Evolutionary conservation across 768 basidiomycete genomes (phyloP).

Genomic region (Tylopilus plumbeoviolaceoides): DNA sequence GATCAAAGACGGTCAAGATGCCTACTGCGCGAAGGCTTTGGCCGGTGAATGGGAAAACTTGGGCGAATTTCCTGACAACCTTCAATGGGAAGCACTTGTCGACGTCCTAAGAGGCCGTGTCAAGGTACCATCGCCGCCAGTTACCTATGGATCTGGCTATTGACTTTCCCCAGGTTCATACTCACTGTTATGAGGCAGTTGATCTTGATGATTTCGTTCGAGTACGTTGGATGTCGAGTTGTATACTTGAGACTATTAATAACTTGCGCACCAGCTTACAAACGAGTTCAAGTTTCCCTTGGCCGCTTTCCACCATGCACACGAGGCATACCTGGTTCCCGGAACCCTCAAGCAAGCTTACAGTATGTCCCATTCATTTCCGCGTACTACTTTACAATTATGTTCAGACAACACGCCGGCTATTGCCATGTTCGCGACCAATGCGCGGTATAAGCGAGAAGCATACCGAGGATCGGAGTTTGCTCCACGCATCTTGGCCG

Average conservation of each 20-base stretch:
- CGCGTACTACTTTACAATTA: neutral
- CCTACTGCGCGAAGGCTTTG: slow-evolving; percentile 44
- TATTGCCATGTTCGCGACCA: slow-evolving; percentile 77
- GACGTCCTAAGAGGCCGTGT: slow-evolving; percentile 85
- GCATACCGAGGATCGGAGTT: slow-evolving; percentile 64
- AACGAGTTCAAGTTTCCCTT: slow-evolving; percentile 89
- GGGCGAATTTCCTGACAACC: slow-evolving; percentile 62
- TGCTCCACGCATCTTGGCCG: slow-evolving; percentile 55
- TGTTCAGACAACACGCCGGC: slow-evolving; percentile 54
- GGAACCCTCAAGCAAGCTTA: slow-evolving; percentile 73
- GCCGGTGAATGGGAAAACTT: slow-evolving; percentile 38
- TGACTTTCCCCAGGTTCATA: slow-evolving; percentile 23
- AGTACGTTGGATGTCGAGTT: slow-evolving; percentile 36
- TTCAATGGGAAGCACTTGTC: slow-evolving; percentile 73
- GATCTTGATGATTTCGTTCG: slow-evolving; percentile 69
- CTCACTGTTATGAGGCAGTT: slow-evolving; percentile 51
- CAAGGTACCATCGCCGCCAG: slow-evolving; percentile 44
- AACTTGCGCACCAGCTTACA: slow-evolving; percentile 50
- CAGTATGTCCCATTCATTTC: slow-evolving; percentile 16
- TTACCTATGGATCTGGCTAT: neutral
- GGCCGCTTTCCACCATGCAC: slow-evolving; percentile 82
- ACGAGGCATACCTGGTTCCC: slow-evolving; percentile 89
- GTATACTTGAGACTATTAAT: neutral
- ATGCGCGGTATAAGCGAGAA: slow-evolving; percentile 61
- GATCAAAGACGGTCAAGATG: slow-evolving; percentile 53